Evolutionary conservation across 345 rosid species (phyloP).

Genomic region (Citrus cavaleriei): DNA sequence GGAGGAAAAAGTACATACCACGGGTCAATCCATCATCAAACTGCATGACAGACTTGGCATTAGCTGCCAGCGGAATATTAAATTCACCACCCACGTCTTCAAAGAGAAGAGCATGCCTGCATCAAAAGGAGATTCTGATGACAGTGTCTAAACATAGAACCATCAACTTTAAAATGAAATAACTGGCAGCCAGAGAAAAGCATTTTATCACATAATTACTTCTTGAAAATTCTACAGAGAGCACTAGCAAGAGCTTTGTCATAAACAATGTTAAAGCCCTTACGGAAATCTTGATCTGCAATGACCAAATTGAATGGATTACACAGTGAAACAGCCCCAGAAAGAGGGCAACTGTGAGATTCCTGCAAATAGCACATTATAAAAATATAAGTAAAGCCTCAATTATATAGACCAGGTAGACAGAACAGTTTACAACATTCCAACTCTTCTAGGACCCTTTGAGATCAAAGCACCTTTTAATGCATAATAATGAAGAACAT

Average conservation of each 20-base stretch:
- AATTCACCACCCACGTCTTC: conserved; percentile 85
- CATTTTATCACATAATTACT: conserved; percentile 34
- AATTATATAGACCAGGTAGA: neutral
- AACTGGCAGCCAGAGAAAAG: conserved; percentile 9
- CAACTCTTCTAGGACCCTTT: neutral
- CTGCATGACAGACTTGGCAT: conserved; percentile 76
- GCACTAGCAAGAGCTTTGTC: conserved; percentile 73
- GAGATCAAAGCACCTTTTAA: neutral
- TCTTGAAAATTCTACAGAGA: conserved; percentile 62
- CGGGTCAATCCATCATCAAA: conserved; percentile 84
- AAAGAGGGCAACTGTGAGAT: conserved; percentile 55
- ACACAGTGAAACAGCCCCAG: conserved; percentile 85
- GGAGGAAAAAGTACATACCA: conserved; percentile 33
- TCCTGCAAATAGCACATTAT: conserved; percentile 44
- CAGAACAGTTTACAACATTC: neutral
- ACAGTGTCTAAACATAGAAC: neutral
- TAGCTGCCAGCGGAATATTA: conserved; percentile 62
- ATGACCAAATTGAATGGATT: conserved; percentile 92
- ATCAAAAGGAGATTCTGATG: conserved; percentile 7
- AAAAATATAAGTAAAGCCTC: conserved; percentile 1
- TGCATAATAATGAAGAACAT: neutral
- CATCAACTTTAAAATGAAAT: conserved; percentile 10
- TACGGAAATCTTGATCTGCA: conserved; percentile 87
- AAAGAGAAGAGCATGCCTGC: conserved; percentile 81
- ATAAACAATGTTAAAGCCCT: conserved; percentile 86